phyloP scores from a whole-genome alignment of 2,329 filamentous ascomycete species.

The Onygenales sp. region DNA sequence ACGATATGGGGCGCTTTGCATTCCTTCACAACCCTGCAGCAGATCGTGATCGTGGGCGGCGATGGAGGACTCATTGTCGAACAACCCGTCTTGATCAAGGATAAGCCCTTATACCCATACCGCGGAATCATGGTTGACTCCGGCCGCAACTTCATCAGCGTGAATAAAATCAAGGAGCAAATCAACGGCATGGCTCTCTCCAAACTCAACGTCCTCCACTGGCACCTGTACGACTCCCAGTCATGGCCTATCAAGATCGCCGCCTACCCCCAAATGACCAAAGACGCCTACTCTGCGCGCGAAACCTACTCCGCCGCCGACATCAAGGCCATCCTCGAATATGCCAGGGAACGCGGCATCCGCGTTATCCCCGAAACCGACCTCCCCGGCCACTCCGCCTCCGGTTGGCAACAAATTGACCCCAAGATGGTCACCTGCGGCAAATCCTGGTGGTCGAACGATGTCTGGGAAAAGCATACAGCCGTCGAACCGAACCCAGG shows the following conservation, averaged over 20 bases:
- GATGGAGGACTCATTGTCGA: slow-evolving; percentile 40
- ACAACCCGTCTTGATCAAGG: slow-evolving; percentile 43
- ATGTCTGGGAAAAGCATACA: slow-evolving; percentile 45
- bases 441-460: slow-evolving; percentile 54
- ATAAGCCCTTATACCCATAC: slow-evolving; percentile 44
- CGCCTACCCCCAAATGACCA: slow-evolving; percentile 43
- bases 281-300: slow-evolving; percentile 44
- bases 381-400: slow-evolving; percentile 50
- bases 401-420: slow-evolving; percentile 49
- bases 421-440: slow-evolving; percentile 47
- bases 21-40: slow-evolving; percentile 49
- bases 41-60: slow-evolving; percentile 43
- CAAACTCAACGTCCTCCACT: slow-evolving; percentile 50
- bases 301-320: slow-evolving; percentile 38
- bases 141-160: slow-evolving; percentile 45
- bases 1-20: slow-evolving; percentile 48
- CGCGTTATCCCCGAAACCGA: slow-evolving; percentile 54
- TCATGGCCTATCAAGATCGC: slow-evolving; percentile 46
- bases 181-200: slow-evolving; percentile 46
- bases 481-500: slow-evolving; percentile 49
- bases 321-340: slow-evolving; percentile 38
- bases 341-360: slow-evolving; percentile 47
- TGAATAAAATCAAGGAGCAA: slow-evolving; percentile 45
- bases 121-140: slow-evolving; percentile 48
- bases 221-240: slow-evolving; percentile 48